A percentile compares a stretch with the other conserved stretches of the same genome.
phyloP scores from a whole-genome alignment of 768 basidiomycete species.

The Tricholoma sp. region DNA sequence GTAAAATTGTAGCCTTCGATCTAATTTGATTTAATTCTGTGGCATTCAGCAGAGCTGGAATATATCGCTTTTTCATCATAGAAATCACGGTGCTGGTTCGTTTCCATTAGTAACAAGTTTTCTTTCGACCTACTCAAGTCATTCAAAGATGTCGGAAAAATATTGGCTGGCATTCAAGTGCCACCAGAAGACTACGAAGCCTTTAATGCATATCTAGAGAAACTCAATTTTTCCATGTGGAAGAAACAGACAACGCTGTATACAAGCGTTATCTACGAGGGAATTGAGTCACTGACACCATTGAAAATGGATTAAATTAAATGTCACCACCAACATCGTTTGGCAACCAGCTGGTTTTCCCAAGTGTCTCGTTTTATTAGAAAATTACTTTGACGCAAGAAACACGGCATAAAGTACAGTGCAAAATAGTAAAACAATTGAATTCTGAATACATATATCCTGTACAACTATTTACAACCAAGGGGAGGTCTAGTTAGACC shows the following conservation, averaged over 20 bases:
- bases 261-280: conserved; percentile 68
- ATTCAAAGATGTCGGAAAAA: conserved; percentile 78
- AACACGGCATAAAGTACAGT: background rate
- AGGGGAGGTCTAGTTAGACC: conserved; percentile 5
- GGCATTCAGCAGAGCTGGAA: conserved; percentile 90
- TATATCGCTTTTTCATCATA: conserved; percentile 94
- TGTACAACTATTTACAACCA: background rate
- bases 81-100: conserved; percentile 94
- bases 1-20: too few relatives aligned
- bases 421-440: background rate
- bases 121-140: conserved; percentile 2
- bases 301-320: background rate
- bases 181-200: conserved; percentile 59
- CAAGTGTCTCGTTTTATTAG: too few relatives aligned
- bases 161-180: conserved; percentile 92
- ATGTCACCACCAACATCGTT: background rate
- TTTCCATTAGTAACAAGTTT: conserved; percentile 9
- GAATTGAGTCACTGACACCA: conserved; percentile 7
- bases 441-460: background rate
- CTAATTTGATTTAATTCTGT: too few relatives aligned
- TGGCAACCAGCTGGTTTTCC: too few relatives aligned
- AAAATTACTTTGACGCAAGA: too few relatives aligned
- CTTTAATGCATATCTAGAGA: conserved; percentile 71
- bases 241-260: conserved; percentile 88
- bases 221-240: conserved; percentile 86